Percentiles rank a stretch among this genome's conserved stretches.
phyloP scores from a whole-genome alignment of 768 basidiomycete genomes.

The Dioszegia crocea region DNA sequence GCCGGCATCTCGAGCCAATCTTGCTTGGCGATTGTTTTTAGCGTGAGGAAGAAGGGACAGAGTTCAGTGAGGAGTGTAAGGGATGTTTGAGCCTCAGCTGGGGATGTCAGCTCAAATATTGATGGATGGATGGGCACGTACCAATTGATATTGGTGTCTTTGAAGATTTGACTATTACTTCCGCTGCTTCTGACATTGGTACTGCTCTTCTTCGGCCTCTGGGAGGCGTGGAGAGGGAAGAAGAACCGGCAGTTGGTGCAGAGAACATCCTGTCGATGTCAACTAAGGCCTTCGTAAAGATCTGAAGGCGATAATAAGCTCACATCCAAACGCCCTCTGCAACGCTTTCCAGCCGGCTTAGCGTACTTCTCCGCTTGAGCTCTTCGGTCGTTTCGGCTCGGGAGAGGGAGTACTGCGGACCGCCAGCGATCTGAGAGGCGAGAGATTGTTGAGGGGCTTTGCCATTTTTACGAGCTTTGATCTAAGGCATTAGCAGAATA shows the following conservation, averaged over 20 bases:
- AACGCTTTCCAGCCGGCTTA: constrained; percentile 46
- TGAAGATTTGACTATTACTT: constrained; percentile 49
- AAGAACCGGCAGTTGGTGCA: constrained; percentile 23
- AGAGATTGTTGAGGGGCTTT: constrained; percentile 22
- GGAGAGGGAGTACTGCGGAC: constrained; percentile 12
- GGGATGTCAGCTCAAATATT: background rate
- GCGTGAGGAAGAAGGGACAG: constrained; percentile 48
- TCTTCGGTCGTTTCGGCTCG: constrained; percentile 40
- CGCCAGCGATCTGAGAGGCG: constrained; percentile 21
- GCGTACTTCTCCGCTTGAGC: constrained; percentile 47
- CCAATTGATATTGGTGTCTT: constrained; percentile 49
- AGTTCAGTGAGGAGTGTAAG: constrained; percentile 43
- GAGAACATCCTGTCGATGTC: constrained; percentile 45
- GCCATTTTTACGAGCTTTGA: constrained; percentile 39
- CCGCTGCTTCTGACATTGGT: constrained; percentile 45
- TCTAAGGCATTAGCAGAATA: constrained; percentile 13
- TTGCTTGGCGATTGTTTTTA: constrained; percentile 23
- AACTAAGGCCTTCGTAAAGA: too few relatives aligned
- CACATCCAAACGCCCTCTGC: constrained; percentile 51
- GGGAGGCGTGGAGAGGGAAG: constrained; percentile 25
- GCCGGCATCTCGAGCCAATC: constrained; percentile 46
- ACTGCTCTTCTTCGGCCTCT: constrained; percentile 41
- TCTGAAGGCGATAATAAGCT: constrained; percentile 13
- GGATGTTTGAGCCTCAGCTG: constrained; percentile 48
- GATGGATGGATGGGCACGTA: constrained; percentile 12